Conservation (phyloP, 805 yeast species). For the Saccharomycopsis babjevae region DNA sequence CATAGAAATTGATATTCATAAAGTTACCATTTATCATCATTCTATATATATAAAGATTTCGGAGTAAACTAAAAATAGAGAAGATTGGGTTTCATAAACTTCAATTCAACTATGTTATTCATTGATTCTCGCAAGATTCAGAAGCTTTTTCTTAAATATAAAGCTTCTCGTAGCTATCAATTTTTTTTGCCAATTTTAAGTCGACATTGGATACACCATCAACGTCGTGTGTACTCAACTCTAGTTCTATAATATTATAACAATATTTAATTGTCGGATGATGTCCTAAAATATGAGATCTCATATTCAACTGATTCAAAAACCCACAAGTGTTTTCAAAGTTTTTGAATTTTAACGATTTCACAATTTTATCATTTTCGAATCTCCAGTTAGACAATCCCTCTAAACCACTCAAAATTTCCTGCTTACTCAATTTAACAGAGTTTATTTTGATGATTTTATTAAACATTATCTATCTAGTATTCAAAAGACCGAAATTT, state of each 20-base stretch:
- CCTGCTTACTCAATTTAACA: slow-evolving; percentile 21
- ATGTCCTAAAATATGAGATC: slow-evolving; percentile 50
- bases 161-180: slow-evolving; percentile 28
- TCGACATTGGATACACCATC: slow-evolving; percentile 46
- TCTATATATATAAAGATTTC: slow-evolving; percentile 18
- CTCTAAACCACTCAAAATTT: slow-evolving; percentile 21
- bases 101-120: neutral
- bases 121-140: neutral
- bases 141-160: neutral
- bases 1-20: neutral
- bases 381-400: slow-evolving; percentile 10
- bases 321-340: slow-evolving; percentile 63
- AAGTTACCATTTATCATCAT: neutral
- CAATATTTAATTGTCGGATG: slow-evolving; percentile 63
- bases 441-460: slow-evolving; percentile 27
- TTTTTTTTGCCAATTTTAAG: slow-evolving; percentile 42
- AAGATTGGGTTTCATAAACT: neutral
- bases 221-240: slow-evolving; percentile 57
- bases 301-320: slow-evolving; percentile 44
- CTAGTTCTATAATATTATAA: slow-evolving; percentile 46
- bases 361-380: slow-evolving; percentile 12
- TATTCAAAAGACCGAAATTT: neutral
- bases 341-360: slow-evolving; percentile 34
- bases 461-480: slow-evolving; percentile 27
- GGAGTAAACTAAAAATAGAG: too few species aligned